These are phyloP conservation scores for Sonneratia caseolaris DNA, from an alignment of 345 rosid species.

Conservation along the genomic window DNA sequence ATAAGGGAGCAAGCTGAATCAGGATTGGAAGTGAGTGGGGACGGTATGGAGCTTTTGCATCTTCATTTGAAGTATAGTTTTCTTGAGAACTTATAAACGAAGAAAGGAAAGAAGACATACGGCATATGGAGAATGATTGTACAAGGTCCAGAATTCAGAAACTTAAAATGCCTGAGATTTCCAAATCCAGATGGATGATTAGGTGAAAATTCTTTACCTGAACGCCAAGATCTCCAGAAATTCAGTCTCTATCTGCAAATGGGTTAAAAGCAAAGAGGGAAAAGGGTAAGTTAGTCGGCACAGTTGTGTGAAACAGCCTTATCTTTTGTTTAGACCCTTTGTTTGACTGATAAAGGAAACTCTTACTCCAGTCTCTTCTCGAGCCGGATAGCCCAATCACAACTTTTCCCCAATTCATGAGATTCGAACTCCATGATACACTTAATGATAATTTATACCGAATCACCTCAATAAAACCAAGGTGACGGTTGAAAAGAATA, in stretches of 20 bases:
- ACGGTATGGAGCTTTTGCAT: not conserved
- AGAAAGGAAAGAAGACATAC: no score
- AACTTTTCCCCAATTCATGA: no score
- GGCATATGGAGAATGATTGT: no score
- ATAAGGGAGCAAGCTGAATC: not conserved
- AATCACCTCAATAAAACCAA: no score
- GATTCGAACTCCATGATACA: no score
- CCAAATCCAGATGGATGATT: not conserved
- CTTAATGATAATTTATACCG: no score
- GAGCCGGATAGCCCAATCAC: not conserved
- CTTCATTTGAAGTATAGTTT: no score
- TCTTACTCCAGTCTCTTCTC: constrained; percentile 86
- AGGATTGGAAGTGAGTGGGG: not conserved
- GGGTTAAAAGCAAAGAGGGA: not conserved
- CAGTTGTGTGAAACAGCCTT: not conserved
- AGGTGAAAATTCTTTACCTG: constrained; percentile 18
- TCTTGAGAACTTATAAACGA: no score
- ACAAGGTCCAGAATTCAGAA: no score
- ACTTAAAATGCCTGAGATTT: not conserved
- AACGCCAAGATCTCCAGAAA: constrained; percentile 33
- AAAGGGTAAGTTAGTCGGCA: not conserved
- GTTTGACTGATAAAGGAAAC: not conserved
- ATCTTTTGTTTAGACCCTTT: not conserved
- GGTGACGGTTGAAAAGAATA: no score
- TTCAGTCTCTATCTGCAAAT: constrained; percentile 27